Base-by-base conservation (phyloP, 139 green algal species). In the Asterochloris sp. region DNA sequence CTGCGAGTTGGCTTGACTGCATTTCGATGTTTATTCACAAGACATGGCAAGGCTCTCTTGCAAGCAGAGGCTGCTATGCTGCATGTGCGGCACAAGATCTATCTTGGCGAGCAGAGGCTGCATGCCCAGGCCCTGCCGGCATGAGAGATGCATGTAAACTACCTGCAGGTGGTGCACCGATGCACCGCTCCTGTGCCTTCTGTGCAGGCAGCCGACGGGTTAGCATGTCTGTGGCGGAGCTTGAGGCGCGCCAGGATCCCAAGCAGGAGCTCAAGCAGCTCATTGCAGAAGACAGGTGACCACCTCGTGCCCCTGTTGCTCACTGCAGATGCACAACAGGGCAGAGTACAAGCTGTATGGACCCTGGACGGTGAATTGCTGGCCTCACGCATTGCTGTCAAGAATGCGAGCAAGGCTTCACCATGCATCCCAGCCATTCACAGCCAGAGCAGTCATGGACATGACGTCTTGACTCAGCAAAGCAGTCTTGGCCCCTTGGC, bases 201-300 rank as follows among this genome's bases (percentile, higher is more conserved):
- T 78, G 28, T 62, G 60, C n/a, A 78, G 47, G 80, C 29, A 1
- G 47, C 62, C 16, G 23, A 4, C 67, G 24, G 54, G 69, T 14
- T 29, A 26, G 68, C 21, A 23, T 82, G 27, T 86, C 78, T 13
- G 21, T 84, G 27, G 77, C 91, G 69, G 82, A 91, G 38, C 23
- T 92, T 74, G 88, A 92, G 61, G 80, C 73, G 75, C 14, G 47
- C 16, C 74, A 89, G 16, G 88, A 92, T 62, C 89, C 88, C 12
- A 92, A 79, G 0, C 21, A 79, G 11, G 82, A 88, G 84, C 78
- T 92, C 17, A 47, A 73, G 69, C 73, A 80, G 15, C 83, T 91
- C 15, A 76, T 84, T 21, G 64, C 54, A 63, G n/a, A 26, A 24
- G 61, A 82, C 26, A 82, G 29, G 78, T 82, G 15, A 74, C 61